Base-by-base conservation (phyloP, 305 asterid genomes). In the Solanum aculeatissimum region DNA sequence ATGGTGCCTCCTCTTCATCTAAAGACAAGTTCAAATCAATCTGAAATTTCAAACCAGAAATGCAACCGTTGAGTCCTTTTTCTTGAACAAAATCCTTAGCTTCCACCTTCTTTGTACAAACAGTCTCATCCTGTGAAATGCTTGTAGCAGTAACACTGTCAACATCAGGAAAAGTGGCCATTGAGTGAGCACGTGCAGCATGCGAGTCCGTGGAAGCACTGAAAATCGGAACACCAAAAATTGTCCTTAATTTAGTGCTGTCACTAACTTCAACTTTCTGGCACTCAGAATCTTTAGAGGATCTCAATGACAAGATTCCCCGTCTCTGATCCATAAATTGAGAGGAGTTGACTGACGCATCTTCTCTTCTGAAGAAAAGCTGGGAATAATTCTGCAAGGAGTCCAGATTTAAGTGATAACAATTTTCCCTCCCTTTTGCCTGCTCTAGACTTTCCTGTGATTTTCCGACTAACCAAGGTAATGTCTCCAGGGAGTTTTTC, bases 1-100 rank as follows among this genome's bases (percentile, higher is more conserved):
- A 79, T 62, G 86, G 88, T 57, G 87, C 87, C 62, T 88, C 93
- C 62, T 92, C 94, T 82, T 95, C 96, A 65, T 83, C 88, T 68
- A 90, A 82, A 38, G 97, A 90, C 87, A 93, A 54, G 89, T 95
- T 95, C 90, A 95, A 82, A 91, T 95, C 98, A 29, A 93, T 90
- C 51, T 87, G 90, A 83, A 86, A 86, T 85, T 89, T 89, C 87
- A 87, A 82, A 85, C 88, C 86, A 43, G 94, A 84, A 40, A 23
- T 38, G 53, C 53, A 0, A 68, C 63, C 70, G 32, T 84, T 88
- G n/a, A 80, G 47, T 62, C 88, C 88, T 77, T 86, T 85, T 72
- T 83, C 87, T 32, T 60, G 68, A 60, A 63, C 86, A 81, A 32
- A 32, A 16, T 84, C 85, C 70, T 86, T 78, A 11, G 43, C 84